These are phyloP conservation scores for Trifolium dubium DNA, from an alignment of 306 rosid genomes.

Conservation along the genomic window DNA sequence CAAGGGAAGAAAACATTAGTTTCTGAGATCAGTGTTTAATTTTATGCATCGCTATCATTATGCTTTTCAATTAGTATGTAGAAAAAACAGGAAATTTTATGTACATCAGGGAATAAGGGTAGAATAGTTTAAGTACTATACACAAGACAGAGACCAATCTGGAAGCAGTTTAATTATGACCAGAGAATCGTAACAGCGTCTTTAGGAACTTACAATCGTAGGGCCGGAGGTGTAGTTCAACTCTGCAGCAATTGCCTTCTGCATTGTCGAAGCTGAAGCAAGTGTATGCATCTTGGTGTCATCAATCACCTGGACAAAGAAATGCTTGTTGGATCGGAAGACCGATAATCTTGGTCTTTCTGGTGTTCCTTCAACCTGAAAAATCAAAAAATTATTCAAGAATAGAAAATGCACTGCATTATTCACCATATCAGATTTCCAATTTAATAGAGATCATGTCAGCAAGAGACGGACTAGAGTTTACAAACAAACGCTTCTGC, in stretches of 20 bases:
- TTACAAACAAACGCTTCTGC: background rate
- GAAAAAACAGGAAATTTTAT: constrained; percentile 12
- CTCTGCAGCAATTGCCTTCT: constrained; percentile 77
- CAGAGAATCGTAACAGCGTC: constrained; percentile 1
- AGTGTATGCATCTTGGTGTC: constrained; percentile 93
- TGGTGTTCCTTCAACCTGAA: constrained; percentile 90
- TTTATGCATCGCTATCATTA: constrained; percentile 1
- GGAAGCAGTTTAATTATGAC: constrained; percentile 13
- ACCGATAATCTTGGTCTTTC: constrained; percentile 94
- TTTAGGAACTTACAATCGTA: constrained; percentile 68
- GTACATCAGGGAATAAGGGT: background rate
- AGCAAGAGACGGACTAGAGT: background rate
- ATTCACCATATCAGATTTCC: constrained; percentile 35
- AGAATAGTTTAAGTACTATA: constrained; percentile 10
- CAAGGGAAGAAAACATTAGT: background rate
- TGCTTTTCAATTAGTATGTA: background rate
- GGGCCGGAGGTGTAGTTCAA: constrained; percentile 76
- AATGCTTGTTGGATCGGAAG: constrained; percentile 93
- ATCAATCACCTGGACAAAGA: constrained; percentile 93
- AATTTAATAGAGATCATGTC: background rate
- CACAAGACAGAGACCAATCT: constrained; percentile 16
- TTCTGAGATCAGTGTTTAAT: background rate
- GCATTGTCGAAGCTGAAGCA: constrained; percentile 92
- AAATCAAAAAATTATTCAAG: constrained; percentile 33
- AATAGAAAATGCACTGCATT: constrained; percentile 8